Base-by-base conservation (phyloP, 257 asterid species). In the Oldenlandia corymbosa region DNA sequence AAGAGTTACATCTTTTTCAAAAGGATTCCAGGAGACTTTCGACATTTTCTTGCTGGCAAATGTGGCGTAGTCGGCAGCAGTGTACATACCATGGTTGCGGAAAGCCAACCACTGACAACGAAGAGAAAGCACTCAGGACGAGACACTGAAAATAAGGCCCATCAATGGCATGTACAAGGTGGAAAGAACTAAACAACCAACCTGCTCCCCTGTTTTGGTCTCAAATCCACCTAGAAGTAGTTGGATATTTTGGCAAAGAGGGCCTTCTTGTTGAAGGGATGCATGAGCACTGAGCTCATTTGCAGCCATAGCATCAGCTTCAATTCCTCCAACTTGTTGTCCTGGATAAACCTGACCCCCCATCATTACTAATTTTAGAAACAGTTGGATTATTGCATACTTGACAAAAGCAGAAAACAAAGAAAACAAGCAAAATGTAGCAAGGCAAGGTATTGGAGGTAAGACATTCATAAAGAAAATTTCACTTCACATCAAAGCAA, bases 161-260 rank as follows among this genome's bases (percentile, higher is more conserved):
- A 23, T 36, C 62, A 32, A 51, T 32, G n/a, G n/a, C 46, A 60
- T 36, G 56, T 12, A 26, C n/a, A 56, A 58, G 13, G 43, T 43
- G 43, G 66, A 64, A 27, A n/a, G n/a, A n/a, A n/a, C n/a, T 34
- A 34, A 9, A 34, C 4, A 34, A 9, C 52, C 17, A 60, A 83
- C 98, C 94, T 91, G 98, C 85, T 91, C 98, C 65, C 98, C 98
- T 4, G 84, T 88, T 79, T 77, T 88, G 68, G 95, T 91, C 88
- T 91, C 98, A 58, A 91, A 91, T 54, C 98, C 98, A 69, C 98
- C 98, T 41, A 91, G 74, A 72, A 91, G 96, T 67, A 74, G 59
- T 76, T 86, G 94, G 68, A 91, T 83, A 75, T 91, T 87, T 71
- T 63, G 78, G 76, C 82, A 83, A 60, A 64, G 31, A 49, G 46